Evolutionary conservation across 495 filamentous ascomycete species (phyloP), one percentile per base, ranked within the genome.

Genomic region (Opeltia flavorubescens): DNA sequence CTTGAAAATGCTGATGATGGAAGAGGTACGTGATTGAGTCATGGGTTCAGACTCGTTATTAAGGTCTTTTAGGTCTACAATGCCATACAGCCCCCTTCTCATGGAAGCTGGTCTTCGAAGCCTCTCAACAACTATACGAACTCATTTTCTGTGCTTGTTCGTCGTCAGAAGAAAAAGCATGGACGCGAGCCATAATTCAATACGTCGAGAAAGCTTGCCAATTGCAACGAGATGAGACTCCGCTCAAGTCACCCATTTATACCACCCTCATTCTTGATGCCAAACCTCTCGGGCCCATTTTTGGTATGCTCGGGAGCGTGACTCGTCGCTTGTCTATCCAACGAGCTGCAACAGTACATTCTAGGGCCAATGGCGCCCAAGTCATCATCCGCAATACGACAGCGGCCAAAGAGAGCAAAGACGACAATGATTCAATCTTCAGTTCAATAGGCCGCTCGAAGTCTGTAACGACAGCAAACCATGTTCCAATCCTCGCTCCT

Each of bases 31-130:
- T 35, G 18, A 15, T 5, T 20, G 11, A 26, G 21, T 11, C 25
- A 26, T n/a, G 30, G 25, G 28, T 43, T 25, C 9, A 29, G 43
- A 48, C 28, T 21, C 9, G 42, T 47, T 40, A 13, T 44, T 60
- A 35, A 59, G 46, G 8, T 21, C 13, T 27, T 13, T 40, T 51
- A 94, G 89, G 89, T 2, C 62, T 95, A 5, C 84, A 83, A 64
- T 95, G 87, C 57, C 77, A 89, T 56, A 84, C 80, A 17, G 86
- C 84, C 18, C 77, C 80, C 11, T 85, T 85, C 59, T 88, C 87
- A 2, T 96, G 89, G 89, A 98, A 95, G 60, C 58, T 95, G n/a
- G 67, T 84, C 13, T 95, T 96, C 53, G 81, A 89, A 54, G 72
- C 76, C 34, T 71, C 81, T 36, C 72, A 84, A 50, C 78, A 81